Conservation (phyloP, 768 basidiomycete genomes). For the Lactarius hatsudake region DNA sequence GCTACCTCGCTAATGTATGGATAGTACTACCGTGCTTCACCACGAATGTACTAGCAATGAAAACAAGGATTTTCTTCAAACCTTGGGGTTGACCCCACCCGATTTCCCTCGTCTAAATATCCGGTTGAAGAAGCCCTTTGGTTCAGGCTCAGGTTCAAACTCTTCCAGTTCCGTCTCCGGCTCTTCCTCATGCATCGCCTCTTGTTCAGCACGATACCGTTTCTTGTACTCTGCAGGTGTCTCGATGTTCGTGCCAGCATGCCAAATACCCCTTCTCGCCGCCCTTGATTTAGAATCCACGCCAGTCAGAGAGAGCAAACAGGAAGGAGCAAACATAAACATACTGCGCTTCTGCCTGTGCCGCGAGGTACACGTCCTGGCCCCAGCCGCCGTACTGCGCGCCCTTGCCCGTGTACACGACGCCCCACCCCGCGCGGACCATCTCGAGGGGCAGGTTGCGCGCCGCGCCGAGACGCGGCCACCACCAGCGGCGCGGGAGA, state of each 20-base stretch:
- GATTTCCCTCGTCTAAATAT: constrained; percentile 3
- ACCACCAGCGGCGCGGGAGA: constrained; percentile 53
- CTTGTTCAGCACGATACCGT: constrained; percentile 26
- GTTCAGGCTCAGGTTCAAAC: not conserved
- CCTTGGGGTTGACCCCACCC: not conserved
- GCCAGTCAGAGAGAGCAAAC: not conserved
- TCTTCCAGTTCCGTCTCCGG: not conserved
- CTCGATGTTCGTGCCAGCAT: constrained; percentile 34
- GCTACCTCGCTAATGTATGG: not conserved
- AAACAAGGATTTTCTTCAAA: not conserved
- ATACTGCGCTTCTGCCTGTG: constrained; percentile 69
- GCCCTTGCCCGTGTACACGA: constrained; percentile 71
- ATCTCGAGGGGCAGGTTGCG: constrained; percentile 57
- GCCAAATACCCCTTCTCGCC: constrained; percentile 43
- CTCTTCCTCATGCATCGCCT: not conserved
- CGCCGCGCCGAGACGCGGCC: constrained; percentile 40
- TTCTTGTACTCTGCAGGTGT: constrained; percentile 46
- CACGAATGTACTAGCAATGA: not conserved
- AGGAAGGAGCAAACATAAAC: constrained; percentile 29
- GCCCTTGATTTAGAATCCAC: constrained; percentile 12
- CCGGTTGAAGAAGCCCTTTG: not conserved
- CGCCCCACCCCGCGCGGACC: constrained; percentile 74
- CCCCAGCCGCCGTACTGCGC: constrained; percentile 76
- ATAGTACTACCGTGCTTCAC: not conserved
- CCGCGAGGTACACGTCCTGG: constrained; percentile 56